Conservation (phyloP, 441 rosid genomes). For the Gossypium trilobum region DNA sequence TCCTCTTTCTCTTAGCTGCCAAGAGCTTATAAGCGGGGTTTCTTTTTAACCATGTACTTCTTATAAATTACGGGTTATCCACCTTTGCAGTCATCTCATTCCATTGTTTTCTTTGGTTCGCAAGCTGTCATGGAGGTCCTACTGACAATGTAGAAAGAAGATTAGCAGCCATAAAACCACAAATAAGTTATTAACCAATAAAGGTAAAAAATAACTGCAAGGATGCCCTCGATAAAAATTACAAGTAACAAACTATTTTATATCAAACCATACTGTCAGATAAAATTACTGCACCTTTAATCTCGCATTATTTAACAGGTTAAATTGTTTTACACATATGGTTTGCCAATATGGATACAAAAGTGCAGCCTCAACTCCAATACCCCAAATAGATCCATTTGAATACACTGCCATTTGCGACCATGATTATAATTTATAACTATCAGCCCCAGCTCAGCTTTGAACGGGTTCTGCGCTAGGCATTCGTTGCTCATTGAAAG, state of each 20-base stretch:
- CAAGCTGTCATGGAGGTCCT: not conserved
- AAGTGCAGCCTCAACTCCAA: not conserved
- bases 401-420: not conserved
- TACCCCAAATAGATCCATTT: not conserved
- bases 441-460: constrained; percentile 30
- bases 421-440: not conserved
- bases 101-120: not conserved
- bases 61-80: not conserved
- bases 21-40: not conserved
- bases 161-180: not conserved
- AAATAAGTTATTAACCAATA: not conserved
- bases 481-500: constrained; percentile 31
- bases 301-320: constrained; percentile 17
- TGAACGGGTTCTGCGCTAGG: constrained; percentile 48
- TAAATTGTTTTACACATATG: constrained; percentile 31
- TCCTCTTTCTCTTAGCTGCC: not conserved
- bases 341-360: constrained; percentile 5
- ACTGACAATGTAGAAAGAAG: not conserved
- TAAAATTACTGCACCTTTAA: constrained; percentile 20
- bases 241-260: not conserved
- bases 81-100: not conserved
- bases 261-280: constrained; percentile 7
- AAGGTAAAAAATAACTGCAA: not conserved
- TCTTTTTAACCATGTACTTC: not conserved
- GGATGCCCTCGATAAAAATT: not conserved